These are phyloP conservation scores for Aspergillus terreus DNA, from an alignment of 2,329 filamentous ascomycete species.

Conservation along the genomic window DNA sequence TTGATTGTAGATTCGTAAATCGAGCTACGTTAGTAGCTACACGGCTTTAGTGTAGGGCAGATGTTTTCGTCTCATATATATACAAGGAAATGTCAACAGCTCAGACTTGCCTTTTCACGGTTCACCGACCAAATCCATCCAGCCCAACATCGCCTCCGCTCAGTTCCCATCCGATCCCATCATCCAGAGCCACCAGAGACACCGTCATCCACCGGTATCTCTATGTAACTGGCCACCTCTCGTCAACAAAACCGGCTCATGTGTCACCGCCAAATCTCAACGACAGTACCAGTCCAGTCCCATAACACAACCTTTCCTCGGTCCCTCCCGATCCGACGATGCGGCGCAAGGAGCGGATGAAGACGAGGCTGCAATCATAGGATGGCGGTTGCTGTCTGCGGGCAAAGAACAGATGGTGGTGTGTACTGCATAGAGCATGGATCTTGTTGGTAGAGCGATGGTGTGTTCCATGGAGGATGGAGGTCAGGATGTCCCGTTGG, in stretches of 20 bases:
- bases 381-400: not conserved
- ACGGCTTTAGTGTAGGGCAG: not conserved
- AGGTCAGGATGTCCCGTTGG: not conserved
- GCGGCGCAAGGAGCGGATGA: not conserved
- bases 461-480: not conserved
- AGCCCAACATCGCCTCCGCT: not conserved
- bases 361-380: not conserved
- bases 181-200: conserved; percentile 5
- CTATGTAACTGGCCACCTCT: conserved; percentile 3
- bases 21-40: not conserved
- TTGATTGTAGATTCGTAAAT: not conserved
- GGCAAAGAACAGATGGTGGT: not conserved
- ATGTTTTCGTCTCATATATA: not conserved
- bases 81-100: conserved; percentile 11
- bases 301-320: not conserved
- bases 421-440: not conserved
- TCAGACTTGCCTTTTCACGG: conserved; percentile 30
- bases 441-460: not conserved
- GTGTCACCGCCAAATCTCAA: not conserved
- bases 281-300: not conserved
- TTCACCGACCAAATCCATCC: conserved; percentile 20
- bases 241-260: conserved; percentile 1
- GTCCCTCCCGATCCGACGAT: not conserved
- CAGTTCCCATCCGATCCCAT: not conserved
- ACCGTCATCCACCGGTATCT: not conserved